Conservation (phyloP, 768 basidiomycete genomes). For the Mycena vulgaris region DNA sequence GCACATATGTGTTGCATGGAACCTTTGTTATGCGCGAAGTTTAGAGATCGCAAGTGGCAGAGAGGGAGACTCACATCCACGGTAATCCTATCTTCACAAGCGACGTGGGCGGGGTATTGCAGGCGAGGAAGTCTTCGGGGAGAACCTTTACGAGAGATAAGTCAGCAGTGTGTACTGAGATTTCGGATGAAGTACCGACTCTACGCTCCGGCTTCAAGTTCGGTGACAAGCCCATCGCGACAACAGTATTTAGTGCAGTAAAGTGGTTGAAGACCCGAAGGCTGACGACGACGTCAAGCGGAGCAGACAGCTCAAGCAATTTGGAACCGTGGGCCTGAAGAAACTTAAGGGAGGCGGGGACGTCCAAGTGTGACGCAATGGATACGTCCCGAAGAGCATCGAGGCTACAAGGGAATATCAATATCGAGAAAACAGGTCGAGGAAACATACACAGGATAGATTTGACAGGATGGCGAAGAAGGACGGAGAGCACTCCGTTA, state of each 20-base stretch:
- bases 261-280: not conserved
- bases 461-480: not conserved
- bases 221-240: too few relatives aligned
- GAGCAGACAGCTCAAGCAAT: not conserved
- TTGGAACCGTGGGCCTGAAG: not conserved
- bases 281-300: not conserved
- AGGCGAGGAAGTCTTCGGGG: not conserved
- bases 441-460: not conserved
- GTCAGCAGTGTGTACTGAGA: not conserved
- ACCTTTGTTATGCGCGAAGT: not conserved
- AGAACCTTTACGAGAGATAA: not conserved
- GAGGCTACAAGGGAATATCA: not conserved
- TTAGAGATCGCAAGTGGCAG: too few relatives aligned
- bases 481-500: not conserved
- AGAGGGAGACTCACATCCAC: not conserved
- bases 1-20: not conserved
- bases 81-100: not conserved
- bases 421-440: not conserved
- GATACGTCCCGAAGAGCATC: not conserved
- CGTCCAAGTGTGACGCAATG: not conserved
- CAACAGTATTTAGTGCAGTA: not conserved
- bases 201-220: not conserved
- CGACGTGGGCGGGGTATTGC: not conserved
- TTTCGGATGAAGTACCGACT: not conserved
- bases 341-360: not conserved